A percentile compares a stretch with the other conserved stretches of the same genome.
Evolutionary conservation across 2,329 filamentous ascomycete species (phyloP).

Genomic region (Fusarium oxysporum): DNA sequence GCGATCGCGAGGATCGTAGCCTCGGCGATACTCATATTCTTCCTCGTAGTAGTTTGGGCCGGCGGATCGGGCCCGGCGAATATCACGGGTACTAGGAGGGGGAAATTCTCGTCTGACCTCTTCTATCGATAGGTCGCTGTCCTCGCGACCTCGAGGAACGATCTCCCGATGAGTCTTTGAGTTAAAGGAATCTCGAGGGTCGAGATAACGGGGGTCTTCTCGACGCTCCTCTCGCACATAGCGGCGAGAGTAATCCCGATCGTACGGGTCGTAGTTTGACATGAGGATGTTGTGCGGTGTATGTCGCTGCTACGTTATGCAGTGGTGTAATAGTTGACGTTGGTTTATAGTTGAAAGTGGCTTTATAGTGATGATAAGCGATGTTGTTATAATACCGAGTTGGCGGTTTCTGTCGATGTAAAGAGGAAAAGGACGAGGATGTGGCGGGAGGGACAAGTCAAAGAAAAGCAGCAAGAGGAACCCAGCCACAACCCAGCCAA

Average conservation of each 20-base stretch:
- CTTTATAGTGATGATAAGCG: background rate
- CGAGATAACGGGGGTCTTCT: slow-evolving; percentile 65
- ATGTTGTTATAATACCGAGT: slow-evolving; percentile 1
- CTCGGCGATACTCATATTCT: slow-evolving; percentile 58
- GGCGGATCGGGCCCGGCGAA: slow-evolving; percentile 72
- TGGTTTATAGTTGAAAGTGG: background rate
- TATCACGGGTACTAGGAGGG: slow-evolving; percentile 67
- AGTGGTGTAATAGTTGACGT: background rate
- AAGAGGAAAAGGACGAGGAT: slow-evolving; percentile 21
- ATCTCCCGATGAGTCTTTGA: slow-evolving; percentile 63
- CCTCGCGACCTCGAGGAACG: slow-evolving; percentile 72
- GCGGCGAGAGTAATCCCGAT: slow-evolving; percentile 62
- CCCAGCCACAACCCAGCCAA: slow-evolving; percentile 28
- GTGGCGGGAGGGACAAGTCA: slow-evolving; percentile 19
- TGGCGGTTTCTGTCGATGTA: slow-evolving; percentile 15
- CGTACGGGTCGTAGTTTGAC: slow-evolving; percentile 67
- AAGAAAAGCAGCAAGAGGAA: slow-evolving; percentile 27
- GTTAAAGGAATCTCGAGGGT: slow-evolving; percentile 62
- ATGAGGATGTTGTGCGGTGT: slow-evolving; percentile 41
- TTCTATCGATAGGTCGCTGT: slow-evolving; percentile 81
- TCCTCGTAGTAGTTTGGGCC: slow-evolving; percentile 70
- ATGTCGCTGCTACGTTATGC: slow-evolving; percentile 6
- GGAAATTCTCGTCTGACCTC: slow-evolving; percentile 88
- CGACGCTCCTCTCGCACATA: slow-evolving; percentile 67
- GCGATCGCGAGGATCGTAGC: slow-evolving; percentile 62